These are phyloP conservation scores for Fusarium solani-melongenae DNA, from an alignment of 2,329 filamentous ascomycete genomes.

Conservation along the genomic window DNA sequence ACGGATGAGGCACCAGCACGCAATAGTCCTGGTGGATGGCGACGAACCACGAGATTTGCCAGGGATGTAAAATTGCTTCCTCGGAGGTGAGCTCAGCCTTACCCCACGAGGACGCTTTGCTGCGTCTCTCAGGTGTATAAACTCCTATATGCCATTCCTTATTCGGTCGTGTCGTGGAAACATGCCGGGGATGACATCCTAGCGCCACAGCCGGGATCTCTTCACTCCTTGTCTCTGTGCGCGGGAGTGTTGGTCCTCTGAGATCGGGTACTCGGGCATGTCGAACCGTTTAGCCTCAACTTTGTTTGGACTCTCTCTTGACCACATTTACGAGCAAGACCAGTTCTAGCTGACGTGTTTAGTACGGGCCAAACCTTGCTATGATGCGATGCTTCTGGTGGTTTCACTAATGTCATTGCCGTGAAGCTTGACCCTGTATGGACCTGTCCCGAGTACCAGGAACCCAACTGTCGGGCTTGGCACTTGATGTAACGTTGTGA, in stretches of 20 bases:
- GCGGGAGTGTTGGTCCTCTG: background rate
- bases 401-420: background rate
- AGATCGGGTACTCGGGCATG: background rate
- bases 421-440: background rate
- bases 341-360: background rate
- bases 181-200: background rate
- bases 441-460: background rate
- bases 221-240: background rate
- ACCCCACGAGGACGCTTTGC: background rate
- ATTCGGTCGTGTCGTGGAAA: background rate
- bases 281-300: background rate
- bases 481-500: conserved; percentile 1
- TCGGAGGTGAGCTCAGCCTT: background rate
- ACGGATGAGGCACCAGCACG: background rate
- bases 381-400: background rate
- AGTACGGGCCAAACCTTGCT: background rate
- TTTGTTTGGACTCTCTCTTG: background rate
- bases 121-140: background rate
- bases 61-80: background rate
- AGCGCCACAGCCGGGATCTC: background rate
- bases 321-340: background rate
- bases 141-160: background rate
- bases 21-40: conserved; percentile 1
- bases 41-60: background rate
- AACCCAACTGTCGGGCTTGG: background rate